phyloP scores from a whole-genome alignment of 257 asterid species.

The Nicotiana knightiana region DNA sequence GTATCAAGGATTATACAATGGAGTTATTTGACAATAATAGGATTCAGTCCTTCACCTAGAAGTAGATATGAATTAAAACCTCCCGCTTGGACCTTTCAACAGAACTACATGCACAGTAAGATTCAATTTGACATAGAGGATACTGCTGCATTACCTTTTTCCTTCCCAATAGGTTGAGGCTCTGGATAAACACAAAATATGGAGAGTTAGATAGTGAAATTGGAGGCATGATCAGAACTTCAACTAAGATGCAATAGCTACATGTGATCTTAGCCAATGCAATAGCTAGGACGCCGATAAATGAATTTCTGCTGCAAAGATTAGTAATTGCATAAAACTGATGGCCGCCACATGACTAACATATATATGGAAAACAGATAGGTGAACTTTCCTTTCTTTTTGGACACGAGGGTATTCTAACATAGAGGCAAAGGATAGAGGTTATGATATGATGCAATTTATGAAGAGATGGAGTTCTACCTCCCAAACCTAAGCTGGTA shows the following conservation, averaged over 20 bases:
- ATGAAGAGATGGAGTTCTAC: background rate
- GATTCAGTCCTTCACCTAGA: background rate
- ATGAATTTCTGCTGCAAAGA: background rate
- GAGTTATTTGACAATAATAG: background rate
- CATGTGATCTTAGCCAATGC: background rate
- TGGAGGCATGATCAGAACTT: background rate
- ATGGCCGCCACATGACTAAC: background rate
- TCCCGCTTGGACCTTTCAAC: background rate
- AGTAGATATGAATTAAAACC: background rate
- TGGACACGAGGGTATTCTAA: background rate
- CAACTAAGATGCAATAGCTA: background rate
- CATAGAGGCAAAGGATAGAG: background rate
- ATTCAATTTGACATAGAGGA: constrained; percentile 25
- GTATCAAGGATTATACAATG: constrained; percentile 1
- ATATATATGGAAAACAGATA: background rate
- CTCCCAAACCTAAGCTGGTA: background rate
- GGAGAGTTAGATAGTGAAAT: background rate
- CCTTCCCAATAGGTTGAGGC: constrained; percentile 40
- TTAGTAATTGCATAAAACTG: background rate
- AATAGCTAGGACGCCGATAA: background rate
- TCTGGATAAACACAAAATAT: constrained; percentile 26
- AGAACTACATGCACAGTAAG: background rate
- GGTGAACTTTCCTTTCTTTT: background rate
- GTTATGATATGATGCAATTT: background rate
- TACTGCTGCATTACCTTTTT: constrained; percentile 24